phyloP scores from a whole-genome alignment of 768 basidiomycete genomes.

The Scleroderma bovista region DNA sequence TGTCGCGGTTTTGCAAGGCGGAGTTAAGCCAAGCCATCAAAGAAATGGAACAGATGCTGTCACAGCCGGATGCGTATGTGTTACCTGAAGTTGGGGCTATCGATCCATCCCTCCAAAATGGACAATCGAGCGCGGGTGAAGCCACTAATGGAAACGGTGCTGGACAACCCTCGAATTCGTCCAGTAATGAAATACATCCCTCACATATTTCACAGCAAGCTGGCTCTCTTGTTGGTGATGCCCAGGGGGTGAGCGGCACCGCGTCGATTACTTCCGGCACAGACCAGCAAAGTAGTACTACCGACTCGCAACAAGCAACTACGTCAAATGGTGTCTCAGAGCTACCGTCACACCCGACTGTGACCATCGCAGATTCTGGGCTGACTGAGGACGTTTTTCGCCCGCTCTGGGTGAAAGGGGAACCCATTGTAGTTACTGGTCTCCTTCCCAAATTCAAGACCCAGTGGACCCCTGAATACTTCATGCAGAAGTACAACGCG shows the following conservation, averaged over 20 bases:
- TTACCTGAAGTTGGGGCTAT: constrained; percentile 19
- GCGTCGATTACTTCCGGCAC: constrained; percentile 1
- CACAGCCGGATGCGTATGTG: constrained; percentile 26
- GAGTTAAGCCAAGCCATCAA: constrained; percentile 63
- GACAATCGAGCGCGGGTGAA: constrained; percentile 3
- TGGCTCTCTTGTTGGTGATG: neutral
- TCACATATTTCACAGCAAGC: neutral
- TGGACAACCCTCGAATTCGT: constrained; percentile 8
- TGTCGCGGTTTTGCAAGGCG: constrained; percentile 64
- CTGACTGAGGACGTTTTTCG: constrained; percentile 60
- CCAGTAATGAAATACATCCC: constrained; percentile 1
- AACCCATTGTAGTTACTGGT: constrained; percentile 74
- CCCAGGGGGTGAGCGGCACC: constrained; percentile 5
- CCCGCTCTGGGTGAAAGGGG: constrained; percentile 64
- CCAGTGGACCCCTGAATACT: constrained; percentile 80
- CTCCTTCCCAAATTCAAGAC: constrained; percentile 57
- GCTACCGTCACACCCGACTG: constrained; percentile 44
- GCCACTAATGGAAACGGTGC: constrained; percentile 2
- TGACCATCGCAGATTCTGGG: constrained; percentile 39
- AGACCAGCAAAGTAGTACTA: constrained; percentile 5
- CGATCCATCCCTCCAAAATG: constrained; percentile 24
- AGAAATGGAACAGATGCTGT: constrained; percentile 60
- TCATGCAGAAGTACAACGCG: constrained; percentile 60
- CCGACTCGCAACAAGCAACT: constrained; percentile 5
- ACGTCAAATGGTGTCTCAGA: constrained; percentile 17